Conservation (phyloP, 2,329 filamentous ascomycete genomes). For the Epichloe gansuensis region DNA sequence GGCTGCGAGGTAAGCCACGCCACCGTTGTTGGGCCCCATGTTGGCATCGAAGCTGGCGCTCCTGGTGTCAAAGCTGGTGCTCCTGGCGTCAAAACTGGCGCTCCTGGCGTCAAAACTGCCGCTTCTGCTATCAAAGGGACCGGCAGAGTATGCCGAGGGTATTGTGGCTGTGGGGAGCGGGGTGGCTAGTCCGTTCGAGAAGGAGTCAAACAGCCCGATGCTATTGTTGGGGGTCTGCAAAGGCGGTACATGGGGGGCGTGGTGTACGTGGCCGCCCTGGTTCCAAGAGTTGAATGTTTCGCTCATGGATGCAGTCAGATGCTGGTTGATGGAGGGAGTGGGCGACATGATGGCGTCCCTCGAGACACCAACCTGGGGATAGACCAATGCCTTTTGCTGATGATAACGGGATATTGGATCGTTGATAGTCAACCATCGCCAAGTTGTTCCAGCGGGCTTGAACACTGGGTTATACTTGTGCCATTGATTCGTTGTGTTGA, state of each 20-base stretch:
- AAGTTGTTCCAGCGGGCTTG: constrained; percentile 41
- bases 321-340: constrained; percentile 35
- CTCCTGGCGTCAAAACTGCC: constrained; percentile 27
- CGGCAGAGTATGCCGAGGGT: constrained; percentile 30
- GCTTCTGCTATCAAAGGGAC: constrained; percentile 3
- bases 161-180: constrained; percentile 43
- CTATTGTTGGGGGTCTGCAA: constrained; percentile 21
- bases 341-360: constrained; percentile 40
- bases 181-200: constrained; percentile 39
- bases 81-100: constrained; percentile 27
- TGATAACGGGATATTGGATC: constrained; percentile 47
- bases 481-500: constrained; percentile 40
- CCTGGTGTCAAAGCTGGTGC: constrained; percentile 5
- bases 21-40: constrained; percentile 17
- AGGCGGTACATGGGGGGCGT: constrained; percentile 20
- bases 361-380: constrained; percentile 20
- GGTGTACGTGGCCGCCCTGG: constrained; percentile 10
- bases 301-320: constrained; percentile 41
- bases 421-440: constrained; percentile 49
- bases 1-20: constrained; percentile 20
- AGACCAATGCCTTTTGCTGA: constrained; percentile 33
- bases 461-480: constrained; percentile 35
- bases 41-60: constrained; percentile 19
- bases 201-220: constrained; percentile 35
- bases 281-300: constrained; percentile 44